phyloP scores from a whole-genome alignment of 1,284 basidiomycete species.

The Austroboletus sp. region DNA sequence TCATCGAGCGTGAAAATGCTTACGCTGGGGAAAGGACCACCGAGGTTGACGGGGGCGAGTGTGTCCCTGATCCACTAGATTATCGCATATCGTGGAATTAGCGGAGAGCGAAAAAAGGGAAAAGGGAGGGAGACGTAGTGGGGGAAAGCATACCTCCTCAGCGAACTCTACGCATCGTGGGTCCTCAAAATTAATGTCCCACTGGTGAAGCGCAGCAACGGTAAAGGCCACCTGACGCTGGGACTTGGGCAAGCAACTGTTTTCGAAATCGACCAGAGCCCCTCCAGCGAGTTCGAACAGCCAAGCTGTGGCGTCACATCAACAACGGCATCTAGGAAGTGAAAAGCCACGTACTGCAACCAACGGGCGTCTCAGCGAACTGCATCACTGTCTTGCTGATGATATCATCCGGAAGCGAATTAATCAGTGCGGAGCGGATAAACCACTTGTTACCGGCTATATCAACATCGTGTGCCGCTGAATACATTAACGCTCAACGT shows the following conservation, averaged over 20 bases:
- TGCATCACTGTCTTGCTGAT: slow-evolving; percentile 76
- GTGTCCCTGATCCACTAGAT: slow-evolving; percentile 69
- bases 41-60: slow-evolving; percentile 59
- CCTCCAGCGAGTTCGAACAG: slow-evolving; percentile 84
- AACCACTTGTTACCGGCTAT: slow-evolving; percentile 80
- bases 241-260: slow-evolving; percentile 66
- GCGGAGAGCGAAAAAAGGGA: neutral
- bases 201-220: slow-evolving; percentile 85
- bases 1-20: slow-evolving; percentile 33
- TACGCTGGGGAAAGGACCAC: slow-evolving; percentile 78
- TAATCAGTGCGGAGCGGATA: slow-evolving; percentile 75
- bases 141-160: slow-evolving; percentile 54
- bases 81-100: neutral
- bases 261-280: slow-evolving; percentile 66
- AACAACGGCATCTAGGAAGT: neutral
- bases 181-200: slow-evolving; percentile 78
- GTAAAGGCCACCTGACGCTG: slow-evolving; percentile 74
- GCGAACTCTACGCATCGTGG: slow-evolving; percentile 71
- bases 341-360: slow-evolving; percentile 63
- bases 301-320: slow-evolving; percentile 55
- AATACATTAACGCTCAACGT: neutral
- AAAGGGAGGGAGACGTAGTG: neutral
- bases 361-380: slow-evolving; percentile 76
- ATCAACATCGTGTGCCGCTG: neutral
- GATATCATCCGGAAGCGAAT: slow-evolving; percentile 76